Percentiles rank a stretch among this genome's conserved stretches.
phyloP scores from a whole-genome alignment of 148 eudicot genomes.

The Rhododendron vialii region DNA sequence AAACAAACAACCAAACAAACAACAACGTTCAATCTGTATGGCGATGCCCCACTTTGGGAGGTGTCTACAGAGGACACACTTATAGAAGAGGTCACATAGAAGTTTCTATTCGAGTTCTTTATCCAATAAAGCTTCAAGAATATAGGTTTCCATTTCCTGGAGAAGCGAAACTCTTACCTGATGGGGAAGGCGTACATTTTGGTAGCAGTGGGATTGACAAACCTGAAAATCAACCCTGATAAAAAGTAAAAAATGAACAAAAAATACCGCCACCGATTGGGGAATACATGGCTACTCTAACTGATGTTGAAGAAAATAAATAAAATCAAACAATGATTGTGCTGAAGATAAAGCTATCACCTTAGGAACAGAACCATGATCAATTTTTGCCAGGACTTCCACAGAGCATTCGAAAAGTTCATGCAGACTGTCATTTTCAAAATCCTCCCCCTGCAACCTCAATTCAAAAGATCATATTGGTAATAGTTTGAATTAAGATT shows the following conservation, averaged over 20 bases:
- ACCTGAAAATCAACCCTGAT: constrained; percentile 27
- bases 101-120: constrained; percentile 37
- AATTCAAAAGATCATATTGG: not conserved
- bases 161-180: constrained; percentile 58
- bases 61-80: constrained; percentile 33
- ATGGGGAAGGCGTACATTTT: constrained; percentile 60
- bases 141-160: constrained; percentile 69
- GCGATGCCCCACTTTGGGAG: too few relatives aligned
- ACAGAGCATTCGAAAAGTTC: constrained; percentile 64
- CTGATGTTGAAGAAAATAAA: not conserved
- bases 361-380: constrained; percentile 30
- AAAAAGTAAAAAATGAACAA: not conserved
- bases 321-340: not conserved
- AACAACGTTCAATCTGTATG: too few relatives aligned
- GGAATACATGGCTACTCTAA: not conserved
- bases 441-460: constrained; percentile 49
- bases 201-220: constrained; percentile 22
- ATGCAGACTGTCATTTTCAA: constrained; percentile 27
- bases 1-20: too few relatives aligned
- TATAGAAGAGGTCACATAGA: constrained; percentile 60
- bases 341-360: constrained; percentile 18
- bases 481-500: not conserved
- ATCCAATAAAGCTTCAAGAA: constrained; percentile 45
- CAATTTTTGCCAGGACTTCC: constrained; percentile 65
- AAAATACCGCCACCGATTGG: not conserved